These are phyloP conservation scores for Luffa acutangula DNA, from an alignment of 306 rosid species.

Conservation along the genomic window DNA sequence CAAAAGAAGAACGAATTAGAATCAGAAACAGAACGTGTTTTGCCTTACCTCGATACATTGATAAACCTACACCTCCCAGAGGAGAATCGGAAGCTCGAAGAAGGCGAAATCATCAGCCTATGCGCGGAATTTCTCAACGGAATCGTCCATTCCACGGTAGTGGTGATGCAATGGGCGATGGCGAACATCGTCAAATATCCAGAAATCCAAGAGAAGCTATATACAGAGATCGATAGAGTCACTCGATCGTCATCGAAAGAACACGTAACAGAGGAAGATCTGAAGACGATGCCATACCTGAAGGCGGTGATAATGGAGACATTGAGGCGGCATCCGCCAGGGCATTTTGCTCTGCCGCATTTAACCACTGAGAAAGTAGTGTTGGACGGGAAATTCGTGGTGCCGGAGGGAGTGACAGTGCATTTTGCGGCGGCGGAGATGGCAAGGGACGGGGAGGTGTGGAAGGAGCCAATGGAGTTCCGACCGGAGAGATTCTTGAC, in stretches of 20 bases:
- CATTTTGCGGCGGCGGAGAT: background rate
- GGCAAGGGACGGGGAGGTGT: constrained; percentile 1
- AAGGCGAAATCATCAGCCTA: constrained; percentile 15
- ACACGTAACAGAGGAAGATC: background rate
- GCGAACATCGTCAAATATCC: constrained; percentile 6
- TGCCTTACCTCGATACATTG: constrained; percentile 11
- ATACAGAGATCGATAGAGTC: background rate
- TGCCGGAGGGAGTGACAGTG: constrained; percentile 2
- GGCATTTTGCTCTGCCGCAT: constrained; percentile 5
- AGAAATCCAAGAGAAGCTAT: constrained; percentile 10
- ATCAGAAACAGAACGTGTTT: background rate
- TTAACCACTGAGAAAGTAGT: background rate
- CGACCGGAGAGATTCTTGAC: constrained; percentile 10
- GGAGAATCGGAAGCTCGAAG: constrained; percentile 10
- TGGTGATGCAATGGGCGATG: constrained; percentile 14
- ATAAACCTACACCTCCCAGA: constrained; percentile 6
- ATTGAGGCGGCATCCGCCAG: constrained; percentile 10
- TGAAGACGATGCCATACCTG: constrained; percentile 10
- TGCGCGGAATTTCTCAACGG: constrained; percentile 14
- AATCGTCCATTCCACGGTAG: constrained; percentile 7
- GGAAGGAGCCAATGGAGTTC: constrained; percentile 12
- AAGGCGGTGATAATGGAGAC: constrained; percentile 14
- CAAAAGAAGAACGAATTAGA: background rate
- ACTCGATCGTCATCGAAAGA: background rate
- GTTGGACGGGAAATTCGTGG: background rate